Conservation (phyloP, 306 rosid genomes). For the Adenanthera pavonina region DNA sequence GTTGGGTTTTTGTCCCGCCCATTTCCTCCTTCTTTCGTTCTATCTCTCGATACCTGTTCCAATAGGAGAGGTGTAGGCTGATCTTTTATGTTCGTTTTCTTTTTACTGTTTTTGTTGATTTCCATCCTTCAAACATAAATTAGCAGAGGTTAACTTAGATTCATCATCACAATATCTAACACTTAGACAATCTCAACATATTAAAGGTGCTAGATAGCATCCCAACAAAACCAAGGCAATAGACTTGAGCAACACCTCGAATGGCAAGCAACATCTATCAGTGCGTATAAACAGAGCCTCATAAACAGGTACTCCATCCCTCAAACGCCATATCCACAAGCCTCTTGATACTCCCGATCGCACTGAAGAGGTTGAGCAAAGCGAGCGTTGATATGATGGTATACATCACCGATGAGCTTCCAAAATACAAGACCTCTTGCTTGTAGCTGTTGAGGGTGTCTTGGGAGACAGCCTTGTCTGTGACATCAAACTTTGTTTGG, state of each 20-base stretch:
- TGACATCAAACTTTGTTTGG: constrained; percentile 52
- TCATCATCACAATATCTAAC: no score
- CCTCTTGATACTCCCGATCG: constrained; percentile 47
- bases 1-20: no score
- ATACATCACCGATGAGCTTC: constrained; percentile 53
- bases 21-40: no score
- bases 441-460: constrained; percentile 57
- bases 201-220: constrained; percentile 36
- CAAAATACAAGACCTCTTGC: constrained; percentile 64
- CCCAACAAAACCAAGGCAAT: constrained; percentile 46
- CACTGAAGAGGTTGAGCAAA: constrained; percentile 55
- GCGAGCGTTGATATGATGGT: constrained; percentile 58
- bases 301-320: constrained; percentile 35
- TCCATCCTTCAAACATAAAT: no score
- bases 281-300: constrained; percentile 65
- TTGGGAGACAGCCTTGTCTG: constrained; percentile 53
- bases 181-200: not conserved
- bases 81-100: no score
- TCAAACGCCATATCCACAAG: constrained; percentile 13
- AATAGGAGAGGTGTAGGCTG: no score
- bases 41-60: no score
- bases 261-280: constrained; percentile 56
- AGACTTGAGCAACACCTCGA: constrained; percentile 51
- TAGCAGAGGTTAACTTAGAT: no score
- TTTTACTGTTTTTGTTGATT: no score